Conservation (phyloP, 2,329 filamentous ascomycete genomes). For the Scytalidium sp. region DNA sequence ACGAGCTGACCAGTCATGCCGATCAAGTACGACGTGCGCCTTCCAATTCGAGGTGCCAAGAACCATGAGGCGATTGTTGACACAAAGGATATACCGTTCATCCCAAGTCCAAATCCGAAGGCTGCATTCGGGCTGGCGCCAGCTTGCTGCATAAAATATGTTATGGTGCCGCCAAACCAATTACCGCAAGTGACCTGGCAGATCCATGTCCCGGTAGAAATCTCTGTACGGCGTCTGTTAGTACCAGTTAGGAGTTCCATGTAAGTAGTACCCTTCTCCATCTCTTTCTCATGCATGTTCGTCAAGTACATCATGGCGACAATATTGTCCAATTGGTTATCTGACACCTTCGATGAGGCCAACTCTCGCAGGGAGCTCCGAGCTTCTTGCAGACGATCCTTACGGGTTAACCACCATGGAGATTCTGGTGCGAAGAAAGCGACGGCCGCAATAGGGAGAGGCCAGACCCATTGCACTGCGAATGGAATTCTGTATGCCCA, state of each 20-base stretch:
- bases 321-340: constrained; percentile 38
- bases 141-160: constrained; percentile 54
- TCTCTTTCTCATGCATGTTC: constrained; percentile 46
- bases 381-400: constrained; percentile 37
- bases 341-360: constrained; percentile 29
- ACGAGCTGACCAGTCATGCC: constrained; percentile 65
- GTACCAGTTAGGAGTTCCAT: constrained; percentile 44
- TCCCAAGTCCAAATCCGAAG: no score
- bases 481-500: constrained; percentile 47
- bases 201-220: constrained; percentile 52
- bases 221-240: constrained; percentile 45
- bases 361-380: constrained; percentile 25
- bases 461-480: constrained; percentile 46
- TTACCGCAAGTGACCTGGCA: constrained; percentile 59
- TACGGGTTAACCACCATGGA: constrained; percentile 44
- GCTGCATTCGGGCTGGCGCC: no score
- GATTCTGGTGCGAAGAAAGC: constrained; percentile 43
- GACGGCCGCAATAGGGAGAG: constrained; percentile 38
- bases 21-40: constrained; percentile 46
- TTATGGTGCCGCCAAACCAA: constrained; percentile 59
- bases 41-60: constrained; percentile 40
- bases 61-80: constrained; percentile 43
- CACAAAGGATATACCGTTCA: no score
- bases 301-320: constrained; percentile 53
- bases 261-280: constrained; percentile 38